Evolutionary conservation across 1,284 basidiomycete genomes (phyloP).

Genomic region (Trametes polyzona): DNA sequence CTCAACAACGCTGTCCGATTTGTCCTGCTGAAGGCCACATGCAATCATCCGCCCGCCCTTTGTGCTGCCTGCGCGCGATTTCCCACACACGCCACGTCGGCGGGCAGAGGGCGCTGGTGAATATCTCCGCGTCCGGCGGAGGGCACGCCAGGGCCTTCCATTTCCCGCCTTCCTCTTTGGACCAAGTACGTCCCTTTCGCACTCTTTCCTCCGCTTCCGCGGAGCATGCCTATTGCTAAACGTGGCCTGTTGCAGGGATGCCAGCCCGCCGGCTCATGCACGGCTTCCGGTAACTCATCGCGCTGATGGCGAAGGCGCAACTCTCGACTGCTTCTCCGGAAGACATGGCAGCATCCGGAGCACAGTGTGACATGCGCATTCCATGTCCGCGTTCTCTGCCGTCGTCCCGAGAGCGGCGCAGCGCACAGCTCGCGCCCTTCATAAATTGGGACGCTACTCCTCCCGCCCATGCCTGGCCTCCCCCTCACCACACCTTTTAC

Average conservation of each 20-base stretch:
- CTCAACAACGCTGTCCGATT: neutral
- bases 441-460: conserved; percentile 13
- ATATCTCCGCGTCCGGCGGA: conserved; percentile 12
- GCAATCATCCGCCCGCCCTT: neutral
- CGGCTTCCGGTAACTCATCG: conserved; percentile 13
- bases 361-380: conserved; percentile 15
- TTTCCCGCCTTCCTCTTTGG: conserved; percentile 6
- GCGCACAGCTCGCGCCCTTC: conserved; percentile 21
- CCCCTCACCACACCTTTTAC: neutral
- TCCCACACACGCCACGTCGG: conserved; percentile 7
- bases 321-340: conserved; percentile 12
- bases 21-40: neutral
- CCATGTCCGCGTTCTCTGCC: neutral
- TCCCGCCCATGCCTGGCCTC: neutral
- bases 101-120: neutral
- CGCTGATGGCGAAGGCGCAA: conserved; percentile 11
- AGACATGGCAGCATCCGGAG: conserved; percentile 8
- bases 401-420: conserved; percentile 22
- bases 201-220: conserved; percentile 10
- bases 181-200: conserved; percentile 12
- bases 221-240: conserved; percentile 3
- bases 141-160: conserved; percentile 1
- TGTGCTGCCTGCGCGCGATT: neutral
- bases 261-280: neutral
- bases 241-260: neutral